phyloP scores from a whole-genome alignment of 164 flowering plant species.

The Dillenia suffruticosa region DNA sequence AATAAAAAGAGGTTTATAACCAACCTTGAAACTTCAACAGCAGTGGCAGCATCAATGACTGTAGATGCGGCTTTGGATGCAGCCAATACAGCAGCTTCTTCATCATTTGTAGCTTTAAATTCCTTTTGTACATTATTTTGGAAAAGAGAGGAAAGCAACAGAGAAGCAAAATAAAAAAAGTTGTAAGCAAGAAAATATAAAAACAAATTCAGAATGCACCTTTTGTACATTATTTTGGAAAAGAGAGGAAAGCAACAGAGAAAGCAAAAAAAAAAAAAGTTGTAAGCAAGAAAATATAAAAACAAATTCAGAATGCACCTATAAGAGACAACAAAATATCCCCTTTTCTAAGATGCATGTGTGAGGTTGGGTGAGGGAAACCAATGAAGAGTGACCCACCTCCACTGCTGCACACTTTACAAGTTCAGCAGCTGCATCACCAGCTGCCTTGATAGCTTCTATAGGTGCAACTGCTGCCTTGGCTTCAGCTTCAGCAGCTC shows the following conservation, averaged over 20 bases:
- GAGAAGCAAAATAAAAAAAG: neutral
- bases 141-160: conserved; percentile 1
- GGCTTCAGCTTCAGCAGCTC: conserved; percentile 98
- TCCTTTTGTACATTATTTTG: conserved; percentile 32
- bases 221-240: too few relatives aligned
- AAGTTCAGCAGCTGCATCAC: conserved; percentile 95
- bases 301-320: too few relatives aligned
- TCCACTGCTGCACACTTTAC: conserved; percentile 88
- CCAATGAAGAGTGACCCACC: conserved; percentile 27
- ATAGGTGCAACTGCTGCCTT: conserved; percentile 77
- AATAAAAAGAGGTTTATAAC: conserved; percentile 9
- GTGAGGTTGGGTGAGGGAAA: neutral
- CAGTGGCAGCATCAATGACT: conserved; percentile 85
- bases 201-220: too few relatives aligned
- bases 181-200: too few relatives aligned
- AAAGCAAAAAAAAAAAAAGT: neutral
- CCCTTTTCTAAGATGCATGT: too few relatives aligned
- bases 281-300: too few relatives aligned
- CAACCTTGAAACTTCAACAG: conserved; percentile 74
- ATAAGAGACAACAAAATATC: too few relatives aligned
- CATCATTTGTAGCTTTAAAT: conserved; percentile 54
- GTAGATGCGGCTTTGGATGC: conserved; percentile 88
- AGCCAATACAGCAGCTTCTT: conserved; percentile 83
- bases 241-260: conserved; percentile 6
- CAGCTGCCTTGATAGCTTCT: conserved; percentile 88